Base-by-base conservation (phyloP, 441 rosid species). In the Populus trichocarpa region DNA sequence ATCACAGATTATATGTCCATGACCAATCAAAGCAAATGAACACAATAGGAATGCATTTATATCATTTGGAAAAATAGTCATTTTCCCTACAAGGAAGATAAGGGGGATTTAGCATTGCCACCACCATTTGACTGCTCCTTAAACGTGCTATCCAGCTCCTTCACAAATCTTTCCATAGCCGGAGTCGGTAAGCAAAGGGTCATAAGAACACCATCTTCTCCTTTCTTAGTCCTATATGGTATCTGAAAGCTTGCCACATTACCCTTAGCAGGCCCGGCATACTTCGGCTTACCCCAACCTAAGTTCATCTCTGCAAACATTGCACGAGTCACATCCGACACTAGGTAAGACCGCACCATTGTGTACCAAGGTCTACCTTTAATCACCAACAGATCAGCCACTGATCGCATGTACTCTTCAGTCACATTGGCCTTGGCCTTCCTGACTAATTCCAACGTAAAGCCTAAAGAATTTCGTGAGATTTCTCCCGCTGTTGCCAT, bases 91-190 rank as follows among this genome's bases (percentile, higher is more conserved):
- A 76, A 16, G 14, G 59, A 74, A 14, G 36, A 64, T 33, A 36
- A 22, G 18, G 65, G 61, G 13, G 38, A 28, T 57, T 59, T 59
- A 18, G 23, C 6, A 23, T 36, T 14, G 61, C 65, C 57, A 20
- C 22, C 11, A 8, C 23, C 38, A 23, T 14, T 32, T 7, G 66
- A 70, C 7, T 69, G 53, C 33, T 36, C 79, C 57, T 35, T 70
- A 53, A 81, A 68, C 80, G 73, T 46, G 11, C 23, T 38, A 68
- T 69, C 71, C 59, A 77, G 20, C 83, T 85, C 88, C 74, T 66
- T 32, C 26, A 63, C 83, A 69, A 89, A 89, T 59, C 78, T 86
- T 61, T 80, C 84, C 91, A 87, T 88, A 0, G 86, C 86, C 4
- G 23, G 50, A 1, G 61, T 78, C 4, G 87, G 87, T 64, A 83